A percentile compares a stretch with the other conserved stretches of the same genome.
phyloP scores from a whole-genome alignment of 2,329 filamentous ascomycete species.

The Stenocarpella maydis region DNA sequence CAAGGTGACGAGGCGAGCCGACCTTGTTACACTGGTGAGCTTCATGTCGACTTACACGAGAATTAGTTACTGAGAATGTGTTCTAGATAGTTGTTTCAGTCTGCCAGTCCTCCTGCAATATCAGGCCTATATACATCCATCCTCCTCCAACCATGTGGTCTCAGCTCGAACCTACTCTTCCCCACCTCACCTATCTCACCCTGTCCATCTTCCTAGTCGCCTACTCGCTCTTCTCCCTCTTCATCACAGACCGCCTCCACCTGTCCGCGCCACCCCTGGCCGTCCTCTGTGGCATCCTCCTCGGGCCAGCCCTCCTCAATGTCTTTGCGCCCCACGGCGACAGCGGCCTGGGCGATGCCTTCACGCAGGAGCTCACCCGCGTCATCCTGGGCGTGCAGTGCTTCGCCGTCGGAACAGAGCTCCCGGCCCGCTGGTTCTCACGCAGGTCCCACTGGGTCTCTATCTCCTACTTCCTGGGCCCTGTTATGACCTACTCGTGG shows the following conservation, averaged over 20 bases:
- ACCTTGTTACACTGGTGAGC: neutral
- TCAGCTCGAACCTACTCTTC: constrained; percentile 30
- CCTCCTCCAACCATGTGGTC: constrained; percentile 27
- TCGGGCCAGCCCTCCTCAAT: constrained; percentile 25
- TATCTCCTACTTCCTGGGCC: constrained; percentile 68
- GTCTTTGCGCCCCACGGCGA: constrained; percentile 22
- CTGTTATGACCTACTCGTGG: constrained; percentile 76
- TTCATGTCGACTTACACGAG: neutral
- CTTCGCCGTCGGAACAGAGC: constrained; percentile 76
- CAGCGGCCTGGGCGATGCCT: constrained; percentile 24
- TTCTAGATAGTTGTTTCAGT: too few relatives aligned
- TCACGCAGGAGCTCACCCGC: constrained; percentile 66
- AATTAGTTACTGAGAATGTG: too few relatives aligned
- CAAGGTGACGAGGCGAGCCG: neutral
- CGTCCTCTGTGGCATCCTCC: constrained; percentile 31
- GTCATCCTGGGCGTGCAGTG: constrained; percentile 78
- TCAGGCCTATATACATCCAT: neutral
- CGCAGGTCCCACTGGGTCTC: constrained; percentile 24
- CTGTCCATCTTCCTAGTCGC: constrained; percentile 28
- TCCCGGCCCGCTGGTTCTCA: constrained; percentile 57
- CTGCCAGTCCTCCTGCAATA: neutral
- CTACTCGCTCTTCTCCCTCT: constrained; percentile 29
- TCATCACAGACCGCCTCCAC: constrained; percentile 31
- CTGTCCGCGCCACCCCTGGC: constrained; percentile 30
- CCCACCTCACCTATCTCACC: constrained; percentile 28